These are phyloP conservation scores for Dendrostoma leiphaemia DNA, from an alignment of 2,329 filamentous ascomycete species.

Conservation along the genomic window DNA sequence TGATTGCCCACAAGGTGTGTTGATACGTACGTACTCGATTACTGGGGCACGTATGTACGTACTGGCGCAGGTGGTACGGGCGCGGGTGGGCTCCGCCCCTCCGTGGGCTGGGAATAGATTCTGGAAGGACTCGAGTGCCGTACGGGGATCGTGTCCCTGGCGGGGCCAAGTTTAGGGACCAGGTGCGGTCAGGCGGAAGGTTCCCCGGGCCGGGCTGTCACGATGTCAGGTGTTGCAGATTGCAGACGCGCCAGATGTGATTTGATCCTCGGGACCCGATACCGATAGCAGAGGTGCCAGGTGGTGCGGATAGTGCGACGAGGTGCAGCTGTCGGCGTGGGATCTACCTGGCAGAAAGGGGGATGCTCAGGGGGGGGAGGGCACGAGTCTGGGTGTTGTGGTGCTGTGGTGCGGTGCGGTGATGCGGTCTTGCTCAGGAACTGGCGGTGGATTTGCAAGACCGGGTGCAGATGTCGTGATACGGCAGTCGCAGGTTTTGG, in stretches of 20 bases:
- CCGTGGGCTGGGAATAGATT: background rate
- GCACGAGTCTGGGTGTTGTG: background rate
- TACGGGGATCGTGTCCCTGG: too few species aligned
- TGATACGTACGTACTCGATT: background rate
- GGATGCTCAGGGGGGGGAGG: background rate
- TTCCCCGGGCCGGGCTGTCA: background rate
- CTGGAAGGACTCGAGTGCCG: background rate
- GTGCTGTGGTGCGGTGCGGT: background rate
- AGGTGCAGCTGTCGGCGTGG: background rate
- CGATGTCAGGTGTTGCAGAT: background rate
- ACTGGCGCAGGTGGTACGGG: background rate
- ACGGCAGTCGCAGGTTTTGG: background rate
- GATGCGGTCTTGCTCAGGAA: background rate
- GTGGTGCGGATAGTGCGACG: background rate
- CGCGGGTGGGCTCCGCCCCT: too few species aligned
- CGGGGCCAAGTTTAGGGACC: too few species aligned
- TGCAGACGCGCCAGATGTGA: conserved; percentile 3
- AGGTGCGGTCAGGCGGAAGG: conserved; percentile 7
- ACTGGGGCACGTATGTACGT: background rate
- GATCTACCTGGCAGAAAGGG: background rate
- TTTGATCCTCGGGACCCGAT: conserved; percentile 13
- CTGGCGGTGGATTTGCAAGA: conserved; percentile 11
- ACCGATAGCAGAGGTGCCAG: background rate
- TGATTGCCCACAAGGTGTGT: too few species aligned
- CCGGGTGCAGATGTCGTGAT: conserved; percentile 10